These are phyloP conservation scores for Miscanthus lutarioriparius DNA, from an alignment of 176 grass and related monocot genomes.

Conservation along the genomic window DNA sequence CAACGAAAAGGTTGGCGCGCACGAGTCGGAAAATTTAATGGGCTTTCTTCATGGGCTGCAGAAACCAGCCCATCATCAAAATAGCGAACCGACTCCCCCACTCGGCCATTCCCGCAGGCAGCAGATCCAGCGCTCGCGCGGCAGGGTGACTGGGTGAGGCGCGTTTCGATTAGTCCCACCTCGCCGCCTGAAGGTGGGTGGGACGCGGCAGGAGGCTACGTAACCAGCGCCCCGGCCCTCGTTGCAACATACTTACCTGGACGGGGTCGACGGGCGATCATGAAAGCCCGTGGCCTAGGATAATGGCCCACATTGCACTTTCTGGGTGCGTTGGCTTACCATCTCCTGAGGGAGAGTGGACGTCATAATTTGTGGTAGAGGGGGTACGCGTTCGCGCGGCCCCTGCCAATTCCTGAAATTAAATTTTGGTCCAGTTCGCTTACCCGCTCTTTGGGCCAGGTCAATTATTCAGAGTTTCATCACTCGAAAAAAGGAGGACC, in stretches of 20 bases:
- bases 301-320: conserved; percentile 42
- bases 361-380: conserved; percentile 68
- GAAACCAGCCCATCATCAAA: neutral
- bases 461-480: too few species aligned
- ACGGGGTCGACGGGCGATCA: conserved; percentile 35
- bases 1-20: conserved; percentile 34
- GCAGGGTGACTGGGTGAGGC: too few species aligned
- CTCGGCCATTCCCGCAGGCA: neutral
- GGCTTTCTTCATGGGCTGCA: neutral
- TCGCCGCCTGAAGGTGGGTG: neutral
- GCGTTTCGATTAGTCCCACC: conserved; percentile 38
- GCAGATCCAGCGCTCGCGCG: too few species aligned
- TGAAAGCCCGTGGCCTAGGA: conserved; percentile 32
- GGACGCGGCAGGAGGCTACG: neutral
- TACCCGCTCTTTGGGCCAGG: too few species aligned
- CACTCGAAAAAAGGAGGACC: too few species aligned
- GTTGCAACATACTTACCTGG: conserved; percentile 37
- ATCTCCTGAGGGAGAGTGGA: conserved; percentile 55
- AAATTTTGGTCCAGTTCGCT: too few species aligned
- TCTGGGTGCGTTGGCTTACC: conserved; percentile 25
- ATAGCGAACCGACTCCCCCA: neutral
- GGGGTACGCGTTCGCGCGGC: conserved; percentile 78
- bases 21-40: neutral
- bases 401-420: neutral
- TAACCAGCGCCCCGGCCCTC: neutral